These are phyloP conservation scores for Taiozyma sp. DNA, from an alignment of 1,139 yeast genomes.

Conservation along the genomic window DNA sequence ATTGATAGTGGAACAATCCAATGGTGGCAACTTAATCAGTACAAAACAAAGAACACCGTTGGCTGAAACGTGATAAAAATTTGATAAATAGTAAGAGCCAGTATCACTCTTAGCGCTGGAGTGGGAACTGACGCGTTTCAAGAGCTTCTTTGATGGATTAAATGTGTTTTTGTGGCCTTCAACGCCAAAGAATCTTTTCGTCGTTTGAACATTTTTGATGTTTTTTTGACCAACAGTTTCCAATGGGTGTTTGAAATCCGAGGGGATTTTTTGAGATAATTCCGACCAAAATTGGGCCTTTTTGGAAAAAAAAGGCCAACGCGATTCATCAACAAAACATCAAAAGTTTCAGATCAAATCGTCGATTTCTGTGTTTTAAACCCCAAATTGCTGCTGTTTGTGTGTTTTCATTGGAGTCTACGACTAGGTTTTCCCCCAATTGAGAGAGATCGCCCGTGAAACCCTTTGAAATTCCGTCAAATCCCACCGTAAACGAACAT, in stretches of 20 bases:
- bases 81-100: background rate
- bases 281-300: background rate
- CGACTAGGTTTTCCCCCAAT: background rate
- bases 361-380: background rate
- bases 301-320: slow-evolving; percentile 9
- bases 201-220: background rate
- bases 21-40: background rate
- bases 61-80: background rate
- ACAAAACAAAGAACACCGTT: background rate
- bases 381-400: background rate
- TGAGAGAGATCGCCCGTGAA: background rate
- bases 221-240: background rate
- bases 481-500: background rate
- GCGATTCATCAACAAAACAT: slow-evolving; percentile 4
- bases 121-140: background rate
- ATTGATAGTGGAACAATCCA: background rate
- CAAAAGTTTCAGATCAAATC: too few species aligned
- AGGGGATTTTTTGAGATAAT: too few species aligned
- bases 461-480: background rate
- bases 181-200: background rate
- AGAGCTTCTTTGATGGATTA: background rate
- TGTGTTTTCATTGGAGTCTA: background rate
- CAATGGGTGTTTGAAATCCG: too few species aligned
- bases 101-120: background rate
- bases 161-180: background rate